These are phyloP conservation scores for Neonectria ditissima DNA, from an alignment of 2,329 filamentous ascomycete genomes.

Conservation along the genomic window DNA sequence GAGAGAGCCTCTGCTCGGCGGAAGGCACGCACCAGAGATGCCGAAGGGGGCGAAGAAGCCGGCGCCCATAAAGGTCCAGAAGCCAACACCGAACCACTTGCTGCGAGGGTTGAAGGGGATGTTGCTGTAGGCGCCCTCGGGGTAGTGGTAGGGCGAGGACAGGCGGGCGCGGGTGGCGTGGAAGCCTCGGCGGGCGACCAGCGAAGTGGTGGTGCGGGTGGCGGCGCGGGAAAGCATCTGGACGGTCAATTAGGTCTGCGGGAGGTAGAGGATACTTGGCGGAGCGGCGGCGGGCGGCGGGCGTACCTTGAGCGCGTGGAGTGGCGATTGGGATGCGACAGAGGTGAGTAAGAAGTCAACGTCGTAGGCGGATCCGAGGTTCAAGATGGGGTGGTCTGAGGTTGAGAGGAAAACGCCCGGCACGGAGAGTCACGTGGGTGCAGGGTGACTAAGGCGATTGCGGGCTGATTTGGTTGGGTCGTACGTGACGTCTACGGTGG, in stretches of 20 bases:
- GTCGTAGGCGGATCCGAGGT: constrained; percentile 46
- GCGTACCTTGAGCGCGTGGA: constrained; percentile 45
- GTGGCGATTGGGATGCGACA: constrained; percentile 41
- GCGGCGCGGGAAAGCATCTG: constrained; percentile 87
- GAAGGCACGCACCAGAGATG: constrained; percentile 67
- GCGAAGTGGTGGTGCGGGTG: constrained; percentile 72
- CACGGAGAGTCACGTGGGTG: constrained; percentile 33
- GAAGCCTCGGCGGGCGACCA: constrained; percentile 92
- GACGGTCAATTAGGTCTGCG: constrained; percentile 56
- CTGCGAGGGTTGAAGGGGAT: constrained; percentile 96
- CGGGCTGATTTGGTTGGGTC: constrained; percentile 28
- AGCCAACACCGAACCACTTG: constrained; percentile 84
- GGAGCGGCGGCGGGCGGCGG: constrained; percentile 9
- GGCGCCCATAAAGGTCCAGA: constrained; percentile 76
- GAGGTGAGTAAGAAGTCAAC: constrained; percentile 42
- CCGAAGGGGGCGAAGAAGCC: constrained; percentile 73
- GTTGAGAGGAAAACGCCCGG: constrained; percentile 47
- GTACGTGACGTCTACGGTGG: constrained; percentile 41
- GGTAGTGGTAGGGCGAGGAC: constrained; percentile 96
- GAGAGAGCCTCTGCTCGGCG: constrained; percentile 18
- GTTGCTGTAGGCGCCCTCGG: constrained; percentile 94
- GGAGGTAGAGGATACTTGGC: constrained; percentile 17
- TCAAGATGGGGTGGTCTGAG: constrained; percentile 48
- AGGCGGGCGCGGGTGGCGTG: constrained; percentile 88
- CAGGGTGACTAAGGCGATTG: constrained; percentile 38